These are phyloP conservation scores for Perkinsus olseni DNA, from an alignment of 169 alveolate species.

Conservation along the genomic window DNA sequence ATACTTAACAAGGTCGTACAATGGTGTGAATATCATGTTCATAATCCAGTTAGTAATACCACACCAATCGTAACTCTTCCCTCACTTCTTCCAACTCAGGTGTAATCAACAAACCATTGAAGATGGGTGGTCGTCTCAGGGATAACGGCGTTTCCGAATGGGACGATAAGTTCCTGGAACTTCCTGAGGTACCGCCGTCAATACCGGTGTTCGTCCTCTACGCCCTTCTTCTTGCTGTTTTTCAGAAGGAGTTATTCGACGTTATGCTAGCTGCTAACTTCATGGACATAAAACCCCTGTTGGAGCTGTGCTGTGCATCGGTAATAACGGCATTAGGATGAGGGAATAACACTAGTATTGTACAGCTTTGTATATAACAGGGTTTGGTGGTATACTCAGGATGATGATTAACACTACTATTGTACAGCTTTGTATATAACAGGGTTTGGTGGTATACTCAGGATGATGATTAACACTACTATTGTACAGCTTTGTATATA, in stretches of 20 bases:
- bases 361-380: no score
- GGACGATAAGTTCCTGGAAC: background rate
- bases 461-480: no score
- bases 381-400: no score
- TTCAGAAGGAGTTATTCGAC: background rate
- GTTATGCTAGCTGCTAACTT: background rate
- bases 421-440: no score
- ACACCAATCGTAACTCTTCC: background rate
- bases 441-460: no score
- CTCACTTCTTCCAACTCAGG: background rate
- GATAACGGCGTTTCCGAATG: background rate
- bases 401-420: no score
- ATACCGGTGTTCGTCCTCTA: background rate
- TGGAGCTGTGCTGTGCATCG: background rate
- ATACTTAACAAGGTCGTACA: background rate
- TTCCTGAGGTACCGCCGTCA: background rate
- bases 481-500: no score
- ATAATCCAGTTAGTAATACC: background rate
- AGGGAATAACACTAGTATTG: no score
- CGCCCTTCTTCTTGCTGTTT: background rate
- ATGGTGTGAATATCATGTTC: background rate
- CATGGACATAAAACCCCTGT: background rate
- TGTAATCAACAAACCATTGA: background rate
- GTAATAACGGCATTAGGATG: no score
- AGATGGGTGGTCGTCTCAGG: background rate